Evolutionary conservation across 2,329 filamentous ascomycete genomes (phyloP).

Genomic region (Neonectria hederae): DNA sequence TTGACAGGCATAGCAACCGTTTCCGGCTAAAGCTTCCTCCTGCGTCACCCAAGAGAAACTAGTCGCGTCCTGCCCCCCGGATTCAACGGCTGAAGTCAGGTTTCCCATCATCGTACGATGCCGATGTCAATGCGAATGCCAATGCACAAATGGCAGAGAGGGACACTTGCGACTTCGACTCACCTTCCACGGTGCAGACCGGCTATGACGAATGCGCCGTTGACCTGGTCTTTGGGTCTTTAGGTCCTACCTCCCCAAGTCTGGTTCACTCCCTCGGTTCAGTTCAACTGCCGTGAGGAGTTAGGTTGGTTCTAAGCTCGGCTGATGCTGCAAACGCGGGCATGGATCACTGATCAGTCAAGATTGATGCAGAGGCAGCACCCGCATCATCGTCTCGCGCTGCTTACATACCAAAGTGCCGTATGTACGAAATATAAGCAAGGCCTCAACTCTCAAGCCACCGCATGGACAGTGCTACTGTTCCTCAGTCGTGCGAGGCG

Average conservation of each 20-base stretch:
- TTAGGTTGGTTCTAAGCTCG: constrained; percentile 4
- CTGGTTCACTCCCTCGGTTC: constrained; percentile 4
- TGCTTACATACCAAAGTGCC: background rate
- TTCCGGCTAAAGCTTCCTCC: constrained; percentile 9
- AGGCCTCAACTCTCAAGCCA: background rate
- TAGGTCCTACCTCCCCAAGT: background rate
- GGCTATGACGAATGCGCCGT: background rate
- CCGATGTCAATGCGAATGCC: background rate
- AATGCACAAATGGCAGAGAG: background rate
- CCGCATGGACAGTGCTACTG: background rate
- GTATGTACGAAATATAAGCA: background rate
- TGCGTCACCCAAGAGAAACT: background rate
- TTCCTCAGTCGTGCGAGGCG: background rate
- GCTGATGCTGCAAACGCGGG: background rate
- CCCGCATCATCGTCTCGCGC: constrained; percentile 10
- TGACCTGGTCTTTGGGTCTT: constrained; percentile 2
- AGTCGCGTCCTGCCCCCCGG: background rate
- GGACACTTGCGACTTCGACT: background rate
- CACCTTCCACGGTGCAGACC: background rate
- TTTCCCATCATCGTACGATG: constrained; percentile 13
- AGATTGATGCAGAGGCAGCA: constrained; percentile 10
- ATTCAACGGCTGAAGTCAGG: background rate
- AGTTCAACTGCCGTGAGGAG: constrained; percentile 11
- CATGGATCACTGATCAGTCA: background rate
- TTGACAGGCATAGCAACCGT: background rate